phyloP scores from a whole-genome alignment of 306 rosid genomes.

The Corylus americana region DNA sequence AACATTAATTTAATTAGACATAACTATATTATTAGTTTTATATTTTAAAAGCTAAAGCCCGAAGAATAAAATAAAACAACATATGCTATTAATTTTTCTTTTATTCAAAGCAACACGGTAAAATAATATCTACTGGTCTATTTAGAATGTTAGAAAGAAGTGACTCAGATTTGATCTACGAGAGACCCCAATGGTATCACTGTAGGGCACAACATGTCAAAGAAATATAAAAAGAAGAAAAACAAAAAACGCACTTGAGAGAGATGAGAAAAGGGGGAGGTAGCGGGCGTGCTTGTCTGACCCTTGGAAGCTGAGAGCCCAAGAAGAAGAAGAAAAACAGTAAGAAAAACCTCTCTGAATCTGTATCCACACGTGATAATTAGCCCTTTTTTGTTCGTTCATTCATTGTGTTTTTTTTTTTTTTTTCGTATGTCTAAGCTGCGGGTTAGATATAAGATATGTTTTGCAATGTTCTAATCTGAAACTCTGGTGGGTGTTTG shows the following conservation, averaged over 20 bases:
- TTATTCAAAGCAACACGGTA: too few species aligned
- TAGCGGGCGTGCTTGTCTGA: slow-evolving; percentile 6
- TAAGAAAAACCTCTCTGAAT: slow-evolving; percentile 18
- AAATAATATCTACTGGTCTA: too few species aligned
- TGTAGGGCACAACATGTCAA: too few species aligned
- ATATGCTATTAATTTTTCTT: too few species aligned
- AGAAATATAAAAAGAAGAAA: neutral
- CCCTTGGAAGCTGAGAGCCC: slow-evolving; percentile 9
- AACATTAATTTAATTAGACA: too few species aligned
- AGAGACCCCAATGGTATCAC: too few species aligned
- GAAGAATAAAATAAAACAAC: too few species aligned
- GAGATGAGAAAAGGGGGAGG: slow-evolving; percentile 8
- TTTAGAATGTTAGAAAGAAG: too few species aligned
- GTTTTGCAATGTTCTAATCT: slow-evolving; percentile 3
- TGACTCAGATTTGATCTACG: too few species aligned
- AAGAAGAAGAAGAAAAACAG: neutral
- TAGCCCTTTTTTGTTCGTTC: neutral
- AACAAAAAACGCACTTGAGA: neutral
- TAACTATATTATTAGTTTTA: too few species aligned
- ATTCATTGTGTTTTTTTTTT: neutral
- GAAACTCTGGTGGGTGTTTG: slow-evolving; percentile 18
- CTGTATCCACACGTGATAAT: neutral
- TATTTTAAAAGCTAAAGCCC: too few species aligned
- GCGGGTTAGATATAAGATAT: neutral
- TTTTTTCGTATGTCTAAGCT: neutral